These are phyloP conservation scores for Trichomonas vaginalis DNA, from an alignment of 208 protist genomes.

Conservation along the genomic window DNA sequence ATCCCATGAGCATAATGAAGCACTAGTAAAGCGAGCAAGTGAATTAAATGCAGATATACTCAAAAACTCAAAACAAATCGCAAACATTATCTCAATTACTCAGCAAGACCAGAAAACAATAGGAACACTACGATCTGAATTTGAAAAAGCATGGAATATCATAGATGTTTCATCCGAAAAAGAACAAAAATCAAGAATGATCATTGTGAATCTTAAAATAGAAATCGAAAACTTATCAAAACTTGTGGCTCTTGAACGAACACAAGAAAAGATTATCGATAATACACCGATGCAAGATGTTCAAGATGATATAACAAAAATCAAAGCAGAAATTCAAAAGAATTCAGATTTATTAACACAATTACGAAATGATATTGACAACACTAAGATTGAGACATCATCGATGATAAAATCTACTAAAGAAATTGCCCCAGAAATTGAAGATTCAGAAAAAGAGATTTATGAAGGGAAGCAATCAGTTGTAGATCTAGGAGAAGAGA, in stretches of 20 bases:
- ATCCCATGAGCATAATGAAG: constrained; percentile 83
- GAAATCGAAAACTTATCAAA: constrained; percentile 73
- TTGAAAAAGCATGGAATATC: constrained; percentile 75
- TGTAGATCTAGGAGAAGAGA: background rate
- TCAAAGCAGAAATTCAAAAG: background rate
- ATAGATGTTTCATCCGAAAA: constrained; percentile 78
- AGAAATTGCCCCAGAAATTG: background rate
- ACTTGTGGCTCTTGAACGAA: constrained; percentile 63
- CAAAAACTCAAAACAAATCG: constrained; percentile 72
- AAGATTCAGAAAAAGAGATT: background rate
- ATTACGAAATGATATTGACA: background rate
- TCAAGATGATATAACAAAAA: no score
- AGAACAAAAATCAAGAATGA: constrained; percentile 72
- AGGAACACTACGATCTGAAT: constrained; percentile 50
- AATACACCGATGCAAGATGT: background rate
- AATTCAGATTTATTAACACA: background rate
- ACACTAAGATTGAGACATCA: no score
- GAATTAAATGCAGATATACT: constrained; percentile 77
- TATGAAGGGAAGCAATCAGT: background rate
- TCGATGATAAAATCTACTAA: background rate
- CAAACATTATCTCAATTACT: constrained; percentile 72
- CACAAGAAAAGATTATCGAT: constrained; percentile 63
- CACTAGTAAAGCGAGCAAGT: constrained; percentile 66
- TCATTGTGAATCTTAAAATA: constrained; percentile 66
- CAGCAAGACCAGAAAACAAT: constrained; percentile 84